Base-by-base conservation (phyloP, 2,329 filamentous ascomycete genomes). In the Paecilomyces sp. region DNA sequence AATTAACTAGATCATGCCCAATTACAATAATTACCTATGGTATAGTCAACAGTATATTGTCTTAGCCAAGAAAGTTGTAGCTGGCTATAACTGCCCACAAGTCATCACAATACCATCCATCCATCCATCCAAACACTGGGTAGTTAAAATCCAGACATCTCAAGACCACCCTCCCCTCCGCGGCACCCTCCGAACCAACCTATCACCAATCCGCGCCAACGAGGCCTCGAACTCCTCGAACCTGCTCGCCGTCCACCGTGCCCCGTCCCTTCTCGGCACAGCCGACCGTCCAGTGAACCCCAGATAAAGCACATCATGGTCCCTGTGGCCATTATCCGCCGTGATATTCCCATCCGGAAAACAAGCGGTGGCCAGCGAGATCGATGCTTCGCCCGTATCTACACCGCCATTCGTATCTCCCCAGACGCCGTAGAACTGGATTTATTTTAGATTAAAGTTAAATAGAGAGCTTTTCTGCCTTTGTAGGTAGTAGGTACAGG, bases 291-390 rank as follows among this genome's bases (percentile, higher is more conserved):
- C 85, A 0, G 76, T 76, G 66, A 88, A 88, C 0, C 83, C 86
- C 55, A 88, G 77, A 69, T 83, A 88, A 36, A 88, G 70, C 0
- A 88, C 83, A 68, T 88, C 84, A 34, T 83, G 78, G 15, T 75
- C 71, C 50, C 78, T 77, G 68, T 88, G 80, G 1, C 86, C 85
- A 58, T 71, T 76, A 67, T 86, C 74, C 2, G 85, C 86, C 41
- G 74, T 83, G 33, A 88, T 73, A 1, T 68, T 67, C 15, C 74
- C 68, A 5, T 75, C 72, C 2, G 83, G 83, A 66, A 80, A 87
- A 68, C 85, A 87, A 22, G 80, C 74, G 33, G 82, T 82, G 1
- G 82, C 85, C 7, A 87, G 75, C 1, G 83, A 80, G 63, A 87
- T 80, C 28, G 82, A 82, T 0, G 82, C 79, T 64, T 87, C 85